Evolutionary conservation across 305 asterid genomes (phyloP), one percentile per base, ranked within the genome.

Genomic region (Solanum chacoense): DNA sequence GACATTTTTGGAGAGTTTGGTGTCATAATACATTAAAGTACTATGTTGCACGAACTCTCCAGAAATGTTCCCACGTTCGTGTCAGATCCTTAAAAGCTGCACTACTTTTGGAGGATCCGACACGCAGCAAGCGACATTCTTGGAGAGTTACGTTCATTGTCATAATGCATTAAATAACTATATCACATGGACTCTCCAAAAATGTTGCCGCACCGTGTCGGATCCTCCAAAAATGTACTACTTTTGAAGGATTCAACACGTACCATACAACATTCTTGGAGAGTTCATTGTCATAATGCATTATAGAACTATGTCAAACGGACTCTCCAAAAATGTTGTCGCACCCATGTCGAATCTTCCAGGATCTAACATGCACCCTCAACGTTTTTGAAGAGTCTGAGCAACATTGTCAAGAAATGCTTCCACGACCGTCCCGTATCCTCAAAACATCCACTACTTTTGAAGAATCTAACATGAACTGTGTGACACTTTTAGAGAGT

Each of bases 331-430:
- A 55, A 55, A 20, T 55, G 67, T 20, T 18, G 67, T 0, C 24
- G 0, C 67, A 55, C 24, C 0, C 71, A 0, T 59, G 26, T 63
- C 3, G 71, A 20, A 63, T 63, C 71, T 0, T 63, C 6, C 12
- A 8, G 6, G 69, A 59, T 59, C 12, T 2, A 59, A 59, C 6
- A 22, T 0, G 6, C 71, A 59, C 28, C 71, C 1, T 59, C 28
- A 59, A 8, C 6, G 22, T 59, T 59, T 59, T 59, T 22, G 6
- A 20, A 59, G 0, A 59, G 26, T 59, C 28, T 0, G 12, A 59
- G 28, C 0, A 2, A 59, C 71, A 59, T 59, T 0, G 71, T 13
- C 36, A 0, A 72, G 0, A 72, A 29, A 13, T 72, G n/a, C 36
- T 28, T 13, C 77, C 11, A 71, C 11, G 36, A 7, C 22, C 36